A percentile compares a stretch with the other conserved stretches of the same genome.
Evolutionary conservation across 169 alveolate species (phyloP).

Genomic region (Neospora caninum): DNA sequence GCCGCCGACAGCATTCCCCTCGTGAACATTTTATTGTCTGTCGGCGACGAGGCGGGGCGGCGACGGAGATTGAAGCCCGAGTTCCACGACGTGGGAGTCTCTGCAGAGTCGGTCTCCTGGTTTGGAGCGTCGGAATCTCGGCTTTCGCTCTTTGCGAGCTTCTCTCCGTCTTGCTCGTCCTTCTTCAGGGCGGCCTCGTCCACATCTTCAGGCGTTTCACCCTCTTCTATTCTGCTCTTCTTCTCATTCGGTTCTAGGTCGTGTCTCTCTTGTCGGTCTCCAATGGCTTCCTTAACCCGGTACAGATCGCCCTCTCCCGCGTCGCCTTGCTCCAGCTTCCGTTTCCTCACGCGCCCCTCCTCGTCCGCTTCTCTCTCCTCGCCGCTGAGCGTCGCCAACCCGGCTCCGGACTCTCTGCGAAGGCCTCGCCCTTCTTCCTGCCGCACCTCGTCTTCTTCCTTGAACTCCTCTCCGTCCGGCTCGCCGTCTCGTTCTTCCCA

Average conservation of each 20-base stretch:
- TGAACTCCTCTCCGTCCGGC: neutral
- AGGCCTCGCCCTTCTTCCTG: neutral
- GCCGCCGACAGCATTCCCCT: neutral
- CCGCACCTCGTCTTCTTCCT: neutral
- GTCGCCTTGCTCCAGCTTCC: neutral
- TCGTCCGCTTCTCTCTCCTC: neutral
- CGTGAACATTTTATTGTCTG: neutral
- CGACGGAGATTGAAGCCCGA: neutral
- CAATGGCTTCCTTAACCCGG: constrained; percentile 2
- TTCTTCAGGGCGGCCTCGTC: neutral
- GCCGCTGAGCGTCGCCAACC: neutral
- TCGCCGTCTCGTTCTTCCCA: neutral
- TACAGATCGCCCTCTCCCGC: neutral
- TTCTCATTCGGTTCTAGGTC: neutral
- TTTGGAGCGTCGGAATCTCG: neutral
- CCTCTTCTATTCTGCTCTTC: neutral
- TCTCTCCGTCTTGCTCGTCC: neutral
- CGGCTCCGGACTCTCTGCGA: neutral
- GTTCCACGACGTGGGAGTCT: neutral
- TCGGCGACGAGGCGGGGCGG: neutral
- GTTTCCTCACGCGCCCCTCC: neutral
- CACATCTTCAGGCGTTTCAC: neutral
- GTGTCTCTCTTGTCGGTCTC: neutral
- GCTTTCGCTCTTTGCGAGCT: neutral
- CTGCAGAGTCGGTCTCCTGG: neutral